Percentiles rank a stretch among this genome's conserved stretches.
Conservation (phyloP, 176 grass and related monocot genomes). For the Eragrostis nindensis region DNA sequence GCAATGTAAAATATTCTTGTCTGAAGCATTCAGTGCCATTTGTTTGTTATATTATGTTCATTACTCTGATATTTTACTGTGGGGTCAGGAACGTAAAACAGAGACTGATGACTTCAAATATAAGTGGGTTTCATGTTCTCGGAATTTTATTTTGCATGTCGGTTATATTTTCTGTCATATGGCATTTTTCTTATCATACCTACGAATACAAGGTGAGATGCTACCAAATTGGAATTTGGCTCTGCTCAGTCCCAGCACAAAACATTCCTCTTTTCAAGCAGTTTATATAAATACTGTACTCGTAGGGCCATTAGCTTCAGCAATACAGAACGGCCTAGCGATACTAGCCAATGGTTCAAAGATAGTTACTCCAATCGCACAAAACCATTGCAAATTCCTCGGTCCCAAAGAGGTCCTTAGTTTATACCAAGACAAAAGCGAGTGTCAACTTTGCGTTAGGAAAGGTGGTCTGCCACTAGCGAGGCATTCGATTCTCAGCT, state of each 20-base stretch:
- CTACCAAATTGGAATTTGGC: not conserved
- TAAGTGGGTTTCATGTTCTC: no score
- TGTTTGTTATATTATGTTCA: not conserved
- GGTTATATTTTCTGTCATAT: not conserved
- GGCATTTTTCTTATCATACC: no score
- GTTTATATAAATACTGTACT: no score
- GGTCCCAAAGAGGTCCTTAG: not conserved
- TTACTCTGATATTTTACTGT: not conserved
- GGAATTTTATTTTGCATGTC: not conserved
- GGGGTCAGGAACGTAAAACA: not conserved
- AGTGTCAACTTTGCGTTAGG: conserved; percentile 22
- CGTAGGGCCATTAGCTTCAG: not conserved
- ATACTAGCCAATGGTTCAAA: not conserved
- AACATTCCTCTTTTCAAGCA: not conserved
- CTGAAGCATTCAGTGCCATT: not conserved
- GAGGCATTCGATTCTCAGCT: conserved; percentile 10
- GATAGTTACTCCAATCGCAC: not conserved
- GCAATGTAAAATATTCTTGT: not conserved
- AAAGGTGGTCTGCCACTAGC: not conserved
- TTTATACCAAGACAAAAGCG: not conserved
- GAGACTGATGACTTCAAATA: not conserved
- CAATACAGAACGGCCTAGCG: not conserved
- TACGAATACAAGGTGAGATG: no score
- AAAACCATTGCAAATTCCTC: not conserved
- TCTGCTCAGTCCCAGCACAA: not conserved